phyloP scores from a whole-genome alignment of 129 eudicot species.

The Artemisia tridentata region DNA sequence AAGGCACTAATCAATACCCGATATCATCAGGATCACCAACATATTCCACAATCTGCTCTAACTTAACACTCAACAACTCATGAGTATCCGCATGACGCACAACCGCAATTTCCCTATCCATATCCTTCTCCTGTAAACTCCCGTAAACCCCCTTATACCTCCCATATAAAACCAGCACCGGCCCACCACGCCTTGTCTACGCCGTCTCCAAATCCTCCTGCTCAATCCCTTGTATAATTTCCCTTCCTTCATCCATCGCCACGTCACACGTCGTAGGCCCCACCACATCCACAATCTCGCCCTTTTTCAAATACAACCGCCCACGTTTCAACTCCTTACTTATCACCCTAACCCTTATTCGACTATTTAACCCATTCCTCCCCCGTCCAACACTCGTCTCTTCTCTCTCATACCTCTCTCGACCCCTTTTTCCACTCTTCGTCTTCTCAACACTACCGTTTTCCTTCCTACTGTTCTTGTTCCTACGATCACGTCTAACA shows the following conservation, averaged over 20 bases:
- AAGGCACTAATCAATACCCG: no score
- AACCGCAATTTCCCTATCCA: conserved; percentile 70
- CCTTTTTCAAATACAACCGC: no score
- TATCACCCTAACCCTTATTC: conserved; percentile 78
- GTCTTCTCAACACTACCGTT: conserved; percentile 9
- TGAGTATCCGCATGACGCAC: conserved; percentile 83
- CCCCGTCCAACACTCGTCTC: conserved; percentile 15
- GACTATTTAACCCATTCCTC: conserved; percentile 57
- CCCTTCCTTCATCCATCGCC: no score
- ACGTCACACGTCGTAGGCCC: no score
- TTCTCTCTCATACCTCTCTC: conserved; percentile 29
- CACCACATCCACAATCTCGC: no score
- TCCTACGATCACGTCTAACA: neutral
- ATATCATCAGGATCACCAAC: conserved; percentile 89
- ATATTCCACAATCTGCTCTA: conserved; percentile 89
- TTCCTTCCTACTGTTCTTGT: neutral
- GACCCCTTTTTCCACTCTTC: conserved; percentile 32
- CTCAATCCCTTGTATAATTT: no score
- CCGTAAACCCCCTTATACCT: conserved; percentile 88
- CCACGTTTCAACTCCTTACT: conserved; percentile 84
- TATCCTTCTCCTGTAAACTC: conserved; percentile 59
- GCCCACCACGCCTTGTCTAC: no score
- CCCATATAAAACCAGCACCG: no score
- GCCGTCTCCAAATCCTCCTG: no score
- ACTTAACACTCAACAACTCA: conserved; percentile 52